Percentiles rank a stretch among this genome's conserved stretches.
phyloP scores from a whole-genome alignment of 768 basidiomycete genomes.

The Lyophyllum shimeji region DNA sequence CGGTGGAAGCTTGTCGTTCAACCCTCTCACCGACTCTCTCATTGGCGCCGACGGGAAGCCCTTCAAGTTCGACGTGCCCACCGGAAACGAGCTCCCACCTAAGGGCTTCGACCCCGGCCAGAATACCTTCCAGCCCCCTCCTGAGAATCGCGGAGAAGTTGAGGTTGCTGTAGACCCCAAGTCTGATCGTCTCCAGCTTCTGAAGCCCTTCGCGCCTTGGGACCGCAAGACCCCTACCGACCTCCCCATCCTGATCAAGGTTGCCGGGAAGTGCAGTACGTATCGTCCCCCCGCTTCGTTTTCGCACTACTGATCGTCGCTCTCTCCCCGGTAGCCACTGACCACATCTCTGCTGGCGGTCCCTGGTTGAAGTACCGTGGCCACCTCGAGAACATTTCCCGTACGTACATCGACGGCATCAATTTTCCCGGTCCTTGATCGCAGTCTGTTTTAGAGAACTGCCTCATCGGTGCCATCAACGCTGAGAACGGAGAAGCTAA shows the following conservation, averaged over 20 bases:
- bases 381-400: constrained; percentile 97
- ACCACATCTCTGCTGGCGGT: constrained; percentile 96
- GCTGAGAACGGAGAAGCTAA: constrained; percentile 94
- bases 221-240: constrained; percentile 89
- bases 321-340: constrained; percentile 54
- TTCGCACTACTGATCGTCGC: constrained; percentile 3
- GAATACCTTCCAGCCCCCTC: constrained; percentile 96
- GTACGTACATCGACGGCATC: constrained; percentile 40
- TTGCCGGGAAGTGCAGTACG: constrained; percentile 97
- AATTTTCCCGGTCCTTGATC: background rate
- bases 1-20: constrained; percentile 92
- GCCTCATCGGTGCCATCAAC: constrained; percentile 97
- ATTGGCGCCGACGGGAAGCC: constrained; percentile 89
- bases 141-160: constrained; percentile 79
- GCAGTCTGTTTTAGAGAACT: constrained; percentile 67
- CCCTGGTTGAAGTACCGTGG: constrained; percentile 99
- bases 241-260: constrained; percentile 96
- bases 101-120: constrained; percentile 95
- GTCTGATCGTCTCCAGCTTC: constrained; percentile 88
- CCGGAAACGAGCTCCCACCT: constrained; percentile 91
- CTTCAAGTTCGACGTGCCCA: constrained; percentile 95
- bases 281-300: constrained; percentile 18
- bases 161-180: constrained; percentile 82
- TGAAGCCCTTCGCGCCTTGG: constrained; percentile 90
- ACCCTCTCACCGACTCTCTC: constrained; percentile 91